These are phyloP conservation scores for Corchorus capsularis DNA, from an alignment of 345 rosid species.

Conservation along the genomic window DNA sequence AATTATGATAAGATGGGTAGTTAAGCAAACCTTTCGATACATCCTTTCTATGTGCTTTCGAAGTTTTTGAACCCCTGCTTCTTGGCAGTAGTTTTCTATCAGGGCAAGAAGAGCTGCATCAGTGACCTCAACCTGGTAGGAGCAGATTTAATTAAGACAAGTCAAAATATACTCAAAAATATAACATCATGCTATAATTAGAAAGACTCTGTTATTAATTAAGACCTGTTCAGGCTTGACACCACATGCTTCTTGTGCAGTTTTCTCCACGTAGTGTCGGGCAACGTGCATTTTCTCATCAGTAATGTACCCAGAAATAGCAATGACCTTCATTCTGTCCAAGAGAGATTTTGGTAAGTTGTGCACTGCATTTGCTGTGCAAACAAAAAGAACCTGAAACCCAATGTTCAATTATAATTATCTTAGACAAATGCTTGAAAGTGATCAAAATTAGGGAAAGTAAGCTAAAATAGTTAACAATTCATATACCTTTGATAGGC, in stretches of 20 bases:
- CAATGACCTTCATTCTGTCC: constrained; percentile 98
- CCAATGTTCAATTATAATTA: constrained; percentile 1
- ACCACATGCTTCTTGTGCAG: constrained; percentile 88
- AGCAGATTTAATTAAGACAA: constrained; percentile 17
- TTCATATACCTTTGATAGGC: constrained; percentile 76
- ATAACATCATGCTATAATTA: not conserved
- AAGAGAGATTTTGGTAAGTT: constrained; percentile 93
- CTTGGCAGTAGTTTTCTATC: constrained; percentile 93
- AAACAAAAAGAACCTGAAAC: constrained; percentile 91
- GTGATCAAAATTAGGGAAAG: not conserved
- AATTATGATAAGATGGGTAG: not conserved
- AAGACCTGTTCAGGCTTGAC: constrained; percentile 94
- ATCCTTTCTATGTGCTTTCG: constrained; percentile 91
- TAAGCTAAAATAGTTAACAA: not conserved
- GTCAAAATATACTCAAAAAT: not conserved
- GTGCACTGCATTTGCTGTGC: constrained; percentile 98
- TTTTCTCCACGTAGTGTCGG: constrained; percentile 91
- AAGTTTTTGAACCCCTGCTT: constrained; percentile 96
- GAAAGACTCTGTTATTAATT: not conserved
- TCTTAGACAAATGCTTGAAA: not conserved
- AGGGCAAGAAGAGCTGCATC: constrained; percentile 90
- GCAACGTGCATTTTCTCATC: constrained; percentile 99
- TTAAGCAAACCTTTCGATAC: constrained; percentile 80
- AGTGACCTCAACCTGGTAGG: constrained; percentile 81
- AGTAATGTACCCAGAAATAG: constrained; percentile 97